Evolutionary conservation across 164 flowering plant species (phyloP), one percentile per base, ranked within the genome.

Genomic region (Berberis thunbergii): DNA sequence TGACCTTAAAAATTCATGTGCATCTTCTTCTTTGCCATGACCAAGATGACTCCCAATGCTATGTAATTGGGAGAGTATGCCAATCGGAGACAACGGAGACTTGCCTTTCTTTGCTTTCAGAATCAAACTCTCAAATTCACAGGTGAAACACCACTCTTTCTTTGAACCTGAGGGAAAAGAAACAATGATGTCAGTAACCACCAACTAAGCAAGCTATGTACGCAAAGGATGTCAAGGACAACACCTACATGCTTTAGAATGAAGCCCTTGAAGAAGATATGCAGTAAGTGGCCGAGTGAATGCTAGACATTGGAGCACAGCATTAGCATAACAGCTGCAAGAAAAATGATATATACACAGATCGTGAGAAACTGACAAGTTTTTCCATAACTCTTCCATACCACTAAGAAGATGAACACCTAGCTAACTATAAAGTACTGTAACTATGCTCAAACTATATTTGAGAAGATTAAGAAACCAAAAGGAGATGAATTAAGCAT

Each of bases 251-350:
- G 77, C 38, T 83, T 78, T 83, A 8, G 86, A 77, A 72, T 94
- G 98, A 57, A 84, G 74, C 60, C 87, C 85, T 70, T 86, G 91
- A 64, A 86, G 92, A 73, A 88, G 81, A 82, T 84, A 94, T 56
- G 93, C 82, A 59, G 88, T 79, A 66, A 94, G 80, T 48, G 98
- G 96, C 45, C 92, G 98, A 65, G 98, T 94, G 68, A 86, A 91
- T 69, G 89, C 76, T 81, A 94, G 78, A 80, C 98, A 94, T 77
- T 94, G 98, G 50, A 94, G 90, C 60, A 94, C 97, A 67, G 81
- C 92, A 83, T 93, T 93, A 12, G 98, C 98, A 77, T 86, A 94
- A 71, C 98, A 94, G 73, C 98, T 94, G 89, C 85, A 82, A 54
- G 55, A 66, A 26, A 61, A 56, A 49, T 13, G 64, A 26, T 26